phyloP scores from a whole-genome alignment of 2,329 filamentous ascomycete species.

The Colletotrichum filicis region DNA sequence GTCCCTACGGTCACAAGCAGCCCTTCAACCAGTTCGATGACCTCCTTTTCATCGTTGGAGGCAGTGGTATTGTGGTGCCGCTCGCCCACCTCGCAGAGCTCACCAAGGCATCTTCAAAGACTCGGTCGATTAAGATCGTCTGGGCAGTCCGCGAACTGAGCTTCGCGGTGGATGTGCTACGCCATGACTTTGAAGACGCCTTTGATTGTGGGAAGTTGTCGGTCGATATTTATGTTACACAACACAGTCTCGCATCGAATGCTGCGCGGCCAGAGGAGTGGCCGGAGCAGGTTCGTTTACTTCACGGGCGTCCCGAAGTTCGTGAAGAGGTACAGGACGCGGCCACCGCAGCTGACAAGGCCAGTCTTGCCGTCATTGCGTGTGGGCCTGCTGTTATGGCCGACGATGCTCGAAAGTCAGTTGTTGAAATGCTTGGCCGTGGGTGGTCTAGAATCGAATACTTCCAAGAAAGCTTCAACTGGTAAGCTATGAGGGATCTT shows the following conservation, averaged over 20 bases:
- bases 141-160: conserved; percentile 56
- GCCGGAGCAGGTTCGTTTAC: conserved; percentile 37
- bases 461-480: conserved; percentile 56
- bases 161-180: conserved; percentile 49
- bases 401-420: conserved; percentile 52
- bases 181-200: conserved; percentile 44
- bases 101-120: conserved; percentile 27
- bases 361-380: conserved; percentile 52
- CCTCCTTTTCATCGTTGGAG: conserved; percentile 56
- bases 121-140: conserved; percentile 47
- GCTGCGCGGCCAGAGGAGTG: conserved; percentile 18
- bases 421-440: conserved; percentile 43
- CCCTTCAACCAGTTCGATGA: conserved; percentile 50
- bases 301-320: conserved; percentile 47
- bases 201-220: conserved; percentile 44
- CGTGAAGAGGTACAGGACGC: conserved; percentile 44
- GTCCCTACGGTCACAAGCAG: conserved; percentile 55
- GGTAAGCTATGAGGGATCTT: conserved; percentile 41
- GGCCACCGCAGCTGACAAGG: conserved; percentile 35
- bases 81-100: conserved; percentile 50
- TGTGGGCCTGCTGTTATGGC: conserved; percentile 58
- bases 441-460: conserved; percentile 48
- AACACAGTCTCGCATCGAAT: conserved; percentile 8
- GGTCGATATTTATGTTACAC: conserved; percentile 51
- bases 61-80: conserved; percentile 56